Percentiles rank a stretch among this genome's conserved stretches.
These are phyloP conservation scores for Phytophthora colocasiae DNA, from an alignment of 352 stramenopile species.

Conservation along the genomic window DNA sequence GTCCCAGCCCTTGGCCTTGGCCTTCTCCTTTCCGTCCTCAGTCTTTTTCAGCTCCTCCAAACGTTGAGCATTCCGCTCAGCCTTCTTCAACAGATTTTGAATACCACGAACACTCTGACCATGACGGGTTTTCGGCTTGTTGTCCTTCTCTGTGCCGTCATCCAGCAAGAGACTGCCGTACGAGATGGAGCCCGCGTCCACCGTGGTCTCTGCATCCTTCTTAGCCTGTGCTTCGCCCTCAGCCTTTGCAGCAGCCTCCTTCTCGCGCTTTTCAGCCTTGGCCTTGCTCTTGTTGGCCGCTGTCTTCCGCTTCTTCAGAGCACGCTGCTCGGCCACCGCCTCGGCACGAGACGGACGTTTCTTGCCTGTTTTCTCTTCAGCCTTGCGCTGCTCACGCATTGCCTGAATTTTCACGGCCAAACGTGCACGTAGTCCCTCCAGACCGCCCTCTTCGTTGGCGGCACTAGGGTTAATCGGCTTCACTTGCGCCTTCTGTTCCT, in stretches of 20 bases:
- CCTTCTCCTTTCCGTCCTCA: constrained; percentile 69
- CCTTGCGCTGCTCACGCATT: constrained; percentile 77
- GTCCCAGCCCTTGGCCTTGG: constrained; percentile 72
- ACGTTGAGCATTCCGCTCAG: constrained; percentile 74
- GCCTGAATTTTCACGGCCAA: constrained; percentile 75
- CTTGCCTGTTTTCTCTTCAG: constrained; percentile 66
- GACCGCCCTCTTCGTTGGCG: constrained; percentile 38
- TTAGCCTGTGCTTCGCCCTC: constrained; percentile 23
- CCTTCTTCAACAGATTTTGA: constrained; percentile 86
- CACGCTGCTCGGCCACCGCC: constrained; percentile 34
- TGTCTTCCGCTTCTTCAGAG: constrained; percentile 48
- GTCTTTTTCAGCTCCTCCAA: constrained; percentile 86
- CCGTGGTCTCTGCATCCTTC: constrained; percentile 17
- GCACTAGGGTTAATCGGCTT: constrained; percentile 52
- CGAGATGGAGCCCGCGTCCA: constrained; percentile 56
- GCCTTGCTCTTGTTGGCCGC: constrained; percentile 69
- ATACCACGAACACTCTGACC: constrained; percentile 73
- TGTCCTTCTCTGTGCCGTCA: constrained; percentile 56
- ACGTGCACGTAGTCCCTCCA: constrained; percentile 73
- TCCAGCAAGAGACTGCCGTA: constrained; percentile 81
- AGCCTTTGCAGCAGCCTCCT: constrained; percentile 37
- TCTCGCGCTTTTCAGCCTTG: constrained; percentile 44
- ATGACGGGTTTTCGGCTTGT: constrained; percentile 76
- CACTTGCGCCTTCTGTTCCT: constrained; percentile 45
- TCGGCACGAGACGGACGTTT: constrained; percentile 50